Conservation (phyloP, 1,284 basidiomycete genomes). For the Pholiota adiposa region DNA sequence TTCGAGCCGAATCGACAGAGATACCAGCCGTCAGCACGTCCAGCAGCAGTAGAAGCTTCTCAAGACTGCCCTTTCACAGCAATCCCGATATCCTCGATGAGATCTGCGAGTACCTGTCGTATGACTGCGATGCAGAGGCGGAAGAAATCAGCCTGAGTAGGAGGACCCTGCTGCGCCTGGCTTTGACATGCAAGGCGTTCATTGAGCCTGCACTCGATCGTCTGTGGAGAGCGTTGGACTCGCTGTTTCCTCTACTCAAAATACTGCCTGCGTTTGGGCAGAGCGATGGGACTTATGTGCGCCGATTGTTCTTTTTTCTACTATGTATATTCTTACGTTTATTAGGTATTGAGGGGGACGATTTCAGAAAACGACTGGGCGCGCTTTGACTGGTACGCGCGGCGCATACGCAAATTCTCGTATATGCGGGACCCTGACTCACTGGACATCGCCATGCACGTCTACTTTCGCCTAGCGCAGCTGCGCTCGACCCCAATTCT, state of each 20-base stretch:
- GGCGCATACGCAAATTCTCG: slow-evolving; percentile 29
- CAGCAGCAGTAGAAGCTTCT: not conserved
- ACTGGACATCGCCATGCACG: slow-evolving; percentile 36
- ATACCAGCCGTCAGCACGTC: not conserved
- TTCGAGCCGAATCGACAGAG: not conserved
- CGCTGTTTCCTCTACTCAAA: slow-evolving; percentile 33
- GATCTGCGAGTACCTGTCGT: slow-evolving; percentile 28
- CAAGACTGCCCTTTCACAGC: slow-evolving; percentile 23
- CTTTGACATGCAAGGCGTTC: slow-evolving; percentile 29
- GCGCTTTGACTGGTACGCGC: slow-evolving; percentile 33
- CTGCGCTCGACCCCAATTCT: slow-evolving; percentile 29
- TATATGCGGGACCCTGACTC: slow-evolving; percentile 32
- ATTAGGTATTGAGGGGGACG: slow-evolving; percentile 30
- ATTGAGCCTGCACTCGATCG: slow-evolving; percentile 32
- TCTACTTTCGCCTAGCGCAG: slow-evolving; percentile 35
- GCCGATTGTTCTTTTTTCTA: slow-evolving; percentile 7
- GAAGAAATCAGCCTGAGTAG: slow-evolving; percentile 16
- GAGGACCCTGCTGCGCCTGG: slow-evolving; percentile 21
- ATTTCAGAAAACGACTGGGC: slow-evolving; percentile 30
- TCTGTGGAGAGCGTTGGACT: slow-evolving; percentile 32
- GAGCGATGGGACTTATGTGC: slow-evolving; percentile 33
- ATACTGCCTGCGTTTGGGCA: slow-evolving; percentile 30
- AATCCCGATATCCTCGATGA: slow-evolving; percentile 31
- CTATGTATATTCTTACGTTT: not conserved
- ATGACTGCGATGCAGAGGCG: slow-evolving; percentile 20